Conservation (phyloP, 495 filamentous ascomycete species). For the Extremus antarcticus region DNA sequence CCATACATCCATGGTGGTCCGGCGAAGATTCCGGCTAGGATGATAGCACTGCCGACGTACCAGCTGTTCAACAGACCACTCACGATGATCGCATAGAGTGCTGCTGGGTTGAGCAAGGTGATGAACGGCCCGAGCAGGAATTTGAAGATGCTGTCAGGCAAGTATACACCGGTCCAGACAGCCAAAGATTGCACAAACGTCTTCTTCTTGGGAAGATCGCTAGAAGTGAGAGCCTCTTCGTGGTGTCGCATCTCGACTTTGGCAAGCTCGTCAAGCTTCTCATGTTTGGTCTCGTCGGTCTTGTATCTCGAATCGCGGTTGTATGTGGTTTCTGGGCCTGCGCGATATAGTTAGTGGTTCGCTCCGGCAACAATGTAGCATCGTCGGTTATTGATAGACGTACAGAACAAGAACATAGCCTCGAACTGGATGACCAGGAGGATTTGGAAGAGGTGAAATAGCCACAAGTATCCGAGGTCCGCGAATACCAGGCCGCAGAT, state of each 20-base stretch:
- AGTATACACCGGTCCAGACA: slow-evolving; percentile 11
- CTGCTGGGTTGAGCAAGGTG: slow-evolving; percentile 13
- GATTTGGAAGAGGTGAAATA: slow-evolving; percentile 16
- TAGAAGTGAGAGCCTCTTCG: slow-evolving; percentile 1
- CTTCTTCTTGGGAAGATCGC: slow-evolving; percentile 10
- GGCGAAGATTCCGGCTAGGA: slow-evolving; percentile 14
- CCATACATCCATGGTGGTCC: slow-evolving; percentile 13
- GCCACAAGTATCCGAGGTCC: slow-evolving; percentile 12
- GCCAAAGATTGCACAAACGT: slow-evolving; percentile 14
- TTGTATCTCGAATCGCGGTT: slow-evolving; percentile 14
- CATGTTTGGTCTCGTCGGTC: slow-evolving; percentile 3
- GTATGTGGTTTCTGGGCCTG: slow-evolving; percentile 18
- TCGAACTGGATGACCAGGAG: slow-evolving; percentile 7
- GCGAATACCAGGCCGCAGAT: slow-evolving; percentile 14
- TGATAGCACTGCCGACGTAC: slow-evolving; percentile 15
- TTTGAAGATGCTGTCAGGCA: slow-evolving; percentile 12
- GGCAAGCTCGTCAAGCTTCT: slow-evolving; percentile 11
- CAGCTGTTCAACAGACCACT: slow-evolving; percentile 15
- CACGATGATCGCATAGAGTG: slow-evolving; percentile 9
- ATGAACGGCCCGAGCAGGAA: slow-evolving; percentile 11
- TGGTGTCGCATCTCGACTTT: slow-evolving; percentile 3
- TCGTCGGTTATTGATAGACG: too few relatives aligned
- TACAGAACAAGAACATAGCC: not conserved
- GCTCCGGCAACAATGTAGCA: too few relatives aligned
- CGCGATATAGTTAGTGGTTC: too few relatives aligned